A percentile compares a stretch with the other conserved stretches of the same genome.
Conservation (phyloP, 345 rosid species). For the Leavenworthia alabamica region DNA sequence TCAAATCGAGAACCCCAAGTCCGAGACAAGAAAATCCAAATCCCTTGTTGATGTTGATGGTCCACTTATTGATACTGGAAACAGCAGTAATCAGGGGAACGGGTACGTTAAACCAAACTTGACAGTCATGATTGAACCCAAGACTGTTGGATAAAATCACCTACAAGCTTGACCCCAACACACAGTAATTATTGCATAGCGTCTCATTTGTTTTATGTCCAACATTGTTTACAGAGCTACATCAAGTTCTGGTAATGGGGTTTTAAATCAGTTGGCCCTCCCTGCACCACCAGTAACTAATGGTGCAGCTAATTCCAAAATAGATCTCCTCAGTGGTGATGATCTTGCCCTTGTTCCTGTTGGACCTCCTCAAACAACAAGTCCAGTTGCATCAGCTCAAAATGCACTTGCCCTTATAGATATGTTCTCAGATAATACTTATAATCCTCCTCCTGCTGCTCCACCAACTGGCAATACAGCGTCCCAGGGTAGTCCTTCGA, state of each 20-base stretch:
- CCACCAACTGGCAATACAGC: constrained; percentile 41
- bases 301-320: constrained; percentile 60
- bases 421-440: constrained; percentile 62
- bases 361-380: constrained; percentile 51
- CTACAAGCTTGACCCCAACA: not conserved
- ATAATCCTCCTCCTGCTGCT: constrained; percentile 42
- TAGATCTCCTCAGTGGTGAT: constrained; percentile 97
- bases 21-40: constrained; percentile 46
- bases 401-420: constrained; percentile 86
- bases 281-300: constrained; percentile 76
- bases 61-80: constrained; percentile 74
- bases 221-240: constrained; percentile 43
- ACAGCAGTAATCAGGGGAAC: constrained; percentile 43
- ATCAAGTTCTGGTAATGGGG: constrained; percentile 47
- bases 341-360: constrained; percentile 74
- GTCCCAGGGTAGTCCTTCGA: constrained; percentile 41
- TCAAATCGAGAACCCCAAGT: constrained; percentile 44
- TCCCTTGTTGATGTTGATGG: constrained; percentile 51
- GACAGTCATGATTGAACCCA: constrained; percentile 8
- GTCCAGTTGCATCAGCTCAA: constrained; percentile 57
- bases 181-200: not conserved
- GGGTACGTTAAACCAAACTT: constrained; percentile 25
- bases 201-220: constrained; percentile 9
- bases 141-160: not conserved
- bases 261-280: constrained; percentile 64